Conservation (phyloP, 306 rosid species). For the Prunus persica region Prunus_persica_NCBIv2 NC_034010.1:28363501-28364000, state of each 20-base stretch:
- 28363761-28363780: neutral
- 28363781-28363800: neutral
- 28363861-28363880: too few relatives aligned
- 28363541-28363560: neutral
- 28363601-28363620: neutral
- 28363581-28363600: neutral
- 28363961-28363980: slow-evolving; percentile 79
- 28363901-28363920: too few relatives aligned
- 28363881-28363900: neutral
- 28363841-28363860: too few relatives aligned
- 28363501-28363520: neutral
- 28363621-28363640: neutral
- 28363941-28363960: slow-evolving; percentile 25
- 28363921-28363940: too few relatives aligned
- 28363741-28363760: neutral
- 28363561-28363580: neutral
- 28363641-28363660: neutral
- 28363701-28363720: neutral
- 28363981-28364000: slow-evolving; percentile 22
- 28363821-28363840: too few relatives aligned
- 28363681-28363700: neutral
- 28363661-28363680: neutral
- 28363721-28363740: neutral
- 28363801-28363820: neutral
- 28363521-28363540: neutral